phyloP scores from a whole-genome alignment of 805 yeast genomes.

The Candida lessepsii region DNA sequence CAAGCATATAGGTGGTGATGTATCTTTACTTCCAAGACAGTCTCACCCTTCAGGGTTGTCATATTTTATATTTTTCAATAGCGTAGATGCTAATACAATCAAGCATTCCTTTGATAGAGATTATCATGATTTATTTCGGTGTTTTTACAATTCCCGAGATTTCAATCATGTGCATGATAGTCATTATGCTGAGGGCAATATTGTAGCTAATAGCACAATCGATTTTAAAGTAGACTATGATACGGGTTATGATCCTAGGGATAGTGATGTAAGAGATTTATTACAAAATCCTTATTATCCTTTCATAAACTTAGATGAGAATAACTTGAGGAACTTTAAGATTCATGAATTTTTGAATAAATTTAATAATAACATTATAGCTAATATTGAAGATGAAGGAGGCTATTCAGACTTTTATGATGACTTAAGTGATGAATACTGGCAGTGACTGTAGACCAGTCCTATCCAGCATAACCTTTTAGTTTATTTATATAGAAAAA shows the following conservation, averaged over 20 bases:
- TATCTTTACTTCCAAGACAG: neutral
- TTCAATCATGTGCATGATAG: neutral
- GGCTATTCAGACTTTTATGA: constrained; percentile 9
- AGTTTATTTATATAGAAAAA: too few relatives aligned
- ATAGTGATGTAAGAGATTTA: constrained; percentile 9
- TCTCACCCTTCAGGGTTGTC: neutral
- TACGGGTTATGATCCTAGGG: constrained; percentile 8
- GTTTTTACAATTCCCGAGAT: neutral
- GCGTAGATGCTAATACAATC: constrained; percentile 1
- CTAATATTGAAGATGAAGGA: constrained; percentile 1
- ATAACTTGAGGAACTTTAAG: constrained; percentile 6
- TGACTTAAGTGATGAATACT: constrained; percentile 11
- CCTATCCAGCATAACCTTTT: too few relatives aligned
- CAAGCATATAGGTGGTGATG: constrained; percentile 10
- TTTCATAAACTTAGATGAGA: constrained; percentile 6
- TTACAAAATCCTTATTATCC: constrained; percentile 3
- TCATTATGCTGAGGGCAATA: neutral
- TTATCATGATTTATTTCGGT: neutral
- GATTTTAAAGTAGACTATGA: constrained; percentile 5
- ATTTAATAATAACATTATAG: neutral
- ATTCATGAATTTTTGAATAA: constrained; percentile 10
- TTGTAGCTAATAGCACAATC: neutral
- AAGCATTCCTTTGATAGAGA: neutral
- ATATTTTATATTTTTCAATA: constrained; percentile 5
- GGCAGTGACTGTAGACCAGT: too few relatives aligned